A percentile compares a stretch with the other conserved stretches of the same genome.
phyloP scores from a whole-genome alignment of 148 eudicot genomes.

The Suaeda aralocaspica region DNA sequence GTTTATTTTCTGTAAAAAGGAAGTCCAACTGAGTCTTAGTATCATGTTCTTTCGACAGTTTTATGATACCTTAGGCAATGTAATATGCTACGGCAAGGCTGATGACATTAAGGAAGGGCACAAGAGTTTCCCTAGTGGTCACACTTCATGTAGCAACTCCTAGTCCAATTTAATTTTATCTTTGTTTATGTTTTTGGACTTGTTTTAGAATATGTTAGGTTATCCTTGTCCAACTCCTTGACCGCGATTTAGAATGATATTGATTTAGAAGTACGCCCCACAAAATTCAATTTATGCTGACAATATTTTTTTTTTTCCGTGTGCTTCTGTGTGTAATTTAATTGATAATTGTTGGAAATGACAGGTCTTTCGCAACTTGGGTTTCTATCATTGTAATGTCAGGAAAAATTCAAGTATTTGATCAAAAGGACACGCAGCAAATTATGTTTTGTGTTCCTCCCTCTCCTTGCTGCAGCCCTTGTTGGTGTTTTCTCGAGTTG shows the following conservation, averaged over 20 bases:
- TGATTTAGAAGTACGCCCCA: too few species aligned
- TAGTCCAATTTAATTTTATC: too few species aligned
- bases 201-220: too few species aligned
- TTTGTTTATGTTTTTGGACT: too few species aligned
- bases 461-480: conserved; percentile 61
- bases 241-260: too few species aligned
- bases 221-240: too few species aligned
- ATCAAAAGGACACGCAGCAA: conserved; percentile 64
- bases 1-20: too few species aligned
- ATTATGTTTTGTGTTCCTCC: conserved; percentile 60
- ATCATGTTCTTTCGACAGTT: conserved; percentile 19
- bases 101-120: conserved; percentile 77
- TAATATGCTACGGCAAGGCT: conserved; percentile 43
- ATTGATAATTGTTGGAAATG: neutral
- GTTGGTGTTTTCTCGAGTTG: conserved; percentile 89
- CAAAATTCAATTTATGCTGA: neutral
- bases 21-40: neutral
- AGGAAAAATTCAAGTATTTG: conserved; percentile 65
- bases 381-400: conserved; percentile 65
- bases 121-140: conserved; percentile 96
- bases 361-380: conserved; percentile 90
- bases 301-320: neutral
- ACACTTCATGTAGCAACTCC: conserved; percentile 78
- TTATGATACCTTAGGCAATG: conserved; percentile 42
- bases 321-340: too few species aligned